phyloP scores from a whole-genome alignment of 345 rosid genomes.

The Garcia nutans region DNA sequence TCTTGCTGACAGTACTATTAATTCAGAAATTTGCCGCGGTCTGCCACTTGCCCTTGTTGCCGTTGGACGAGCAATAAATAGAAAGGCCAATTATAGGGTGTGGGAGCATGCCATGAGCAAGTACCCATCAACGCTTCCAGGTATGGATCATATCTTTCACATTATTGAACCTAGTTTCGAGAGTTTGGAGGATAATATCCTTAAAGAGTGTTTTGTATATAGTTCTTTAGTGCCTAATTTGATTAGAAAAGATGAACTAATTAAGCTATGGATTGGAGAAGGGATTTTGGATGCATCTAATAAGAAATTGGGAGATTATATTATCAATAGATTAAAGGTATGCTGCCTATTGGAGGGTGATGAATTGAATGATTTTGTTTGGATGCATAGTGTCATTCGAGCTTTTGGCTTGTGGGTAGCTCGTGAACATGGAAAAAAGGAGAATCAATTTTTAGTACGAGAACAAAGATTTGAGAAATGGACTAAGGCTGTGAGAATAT shows the following conservation, averaged over 20 bases:
- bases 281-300: neutral
- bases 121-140: neutral
- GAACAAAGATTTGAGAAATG: neutral
- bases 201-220: conserved; percentile 18
- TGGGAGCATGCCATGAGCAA: neutral
- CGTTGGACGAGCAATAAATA: neutral
- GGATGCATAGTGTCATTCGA: conserved; percentile 23
- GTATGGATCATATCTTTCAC: neutral
- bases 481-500: neutral
- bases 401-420: conserved; percentile 21
- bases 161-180: conserved; percentile 24
- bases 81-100: neutral
- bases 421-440: neutral
- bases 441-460: neutral
- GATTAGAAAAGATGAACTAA: conserved; percentile 6
- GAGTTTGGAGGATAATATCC: conserved; percentile 4
- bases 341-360: conserved; percentile 18
- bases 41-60: conserved; percentile 15
- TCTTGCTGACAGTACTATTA: neutral
- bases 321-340: conserved; percentile 1
- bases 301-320: neutral
- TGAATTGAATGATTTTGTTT: neutral
- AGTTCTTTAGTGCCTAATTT: conserved; percentile 16
- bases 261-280: conserved; percentile 12
- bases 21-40: neutral